A percentile compares a stretch with the other conserved stretches of the same genome.
Conservation (phyloP, 129 eudicot species). For the Chrysanthemum lavandulifolium region DNA sequence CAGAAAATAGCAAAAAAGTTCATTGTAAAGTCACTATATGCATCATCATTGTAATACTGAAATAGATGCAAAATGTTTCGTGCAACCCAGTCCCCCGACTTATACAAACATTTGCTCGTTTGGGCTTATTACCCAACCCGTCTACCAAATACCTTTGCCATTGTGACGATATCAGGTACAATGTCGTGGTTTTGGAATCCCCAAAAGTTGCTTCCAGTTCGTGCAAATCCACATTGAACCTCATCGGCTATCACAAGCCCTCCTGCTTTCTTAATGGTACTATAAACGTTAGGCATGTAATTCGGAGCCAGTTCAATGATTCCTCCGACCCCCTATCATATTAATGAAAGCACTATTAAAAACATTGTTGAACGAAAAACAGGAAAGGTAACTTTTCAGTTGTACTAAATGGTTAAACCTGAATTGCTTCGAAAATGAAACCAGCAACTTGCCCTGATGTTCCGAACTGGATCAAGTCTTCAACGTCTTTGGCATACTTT, state of each 20-base stretch:
- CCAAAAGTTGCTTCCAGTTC: slow-evolving; percentile 82
- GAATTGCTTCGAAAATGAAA: slow-evolving; percentile 70
- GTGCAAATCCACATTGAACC: slow-evolving; percentile 78
- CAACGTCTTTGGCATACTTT: slow-evolving; percentile 71
- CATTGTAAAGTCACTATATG: background rate
- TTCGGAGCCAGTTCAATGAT: slow-evolving; percentile 77
- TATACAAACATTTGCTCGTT: background rate
- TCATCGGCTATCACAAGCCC: slow-evolving; percentile 82
- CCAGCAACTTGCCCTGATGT: slow-evolving; percentile 73
- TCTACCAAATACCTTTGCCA: slow-evolving; percentile 65
- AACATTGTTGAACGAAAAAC: background rate
- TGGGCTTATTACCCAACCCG: background rate
- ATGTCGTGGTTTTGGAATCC: slow-evolving; percentile 67
- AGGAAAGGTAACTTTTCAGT: background rate
- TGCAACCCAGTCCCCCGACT: no score
- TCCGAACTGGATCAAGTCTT: slow-evolving; percentile 60
- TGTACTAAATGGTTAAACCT: background rate
- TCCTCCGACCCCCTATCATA: slow-evolving; percentile 71
- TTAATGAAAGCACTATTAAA: background rate
- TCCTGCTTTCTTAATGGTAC: slow-evolving; percentile 62
- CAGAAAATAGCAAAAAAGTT: background rate
- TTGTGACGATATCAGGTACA: slow-evolving; percentile 76
- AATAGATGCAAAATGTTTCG: no score
- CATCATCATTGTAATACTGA: no score
- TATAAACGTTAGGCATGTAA: slow-evolving; percentile 54